Conservation (phyloP, 2,329 filamentous ascomycete species). For the Fusarium equiseti region DNA sequence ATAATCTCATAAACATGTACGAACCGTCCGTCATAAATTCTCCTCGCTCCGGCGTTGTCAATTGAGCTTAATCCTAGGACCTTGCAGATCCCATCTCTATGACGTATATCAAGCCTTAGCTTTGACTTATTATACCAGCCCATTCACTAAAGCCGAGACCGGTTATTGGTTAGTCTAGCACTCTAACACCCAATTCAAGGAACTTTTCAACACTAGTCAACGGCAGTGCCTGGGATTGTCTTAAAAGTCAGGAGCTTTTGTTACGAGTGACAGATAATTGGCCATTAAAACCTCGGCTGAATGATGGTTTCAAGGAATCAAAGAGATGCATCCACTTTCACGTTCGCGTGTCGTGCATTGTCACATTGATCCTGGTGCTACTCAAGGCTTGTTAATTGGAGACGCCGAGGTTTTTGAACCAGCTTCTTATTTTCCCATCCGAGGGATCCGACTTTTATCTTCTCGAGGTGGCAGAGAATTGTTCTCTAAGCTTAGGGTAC, state of each 20-base stretch:
- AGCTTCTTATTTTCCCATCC: background rate
- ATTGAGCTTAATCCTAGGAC: constrained; percentile 12
- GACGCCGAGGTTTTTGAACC: background rate
- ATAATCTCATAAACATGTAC: constrained; percentile 32
- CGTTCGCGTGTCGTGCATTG: constrained; percentile 1
- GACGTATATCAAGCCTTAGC: background rate
- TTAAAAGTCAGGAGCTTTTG: constrained; percentile 17
- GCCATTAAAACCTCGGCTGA: constrained; percentile 11
- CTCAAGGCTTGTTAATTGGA: constrained; percentile 20
- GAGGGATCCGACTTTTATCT: background rate
- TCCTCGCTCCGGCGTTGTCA: constrained; percentile 19
- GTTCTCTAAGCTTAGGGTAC: no score
- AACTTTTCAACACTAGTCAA: constrained; percentile 22
- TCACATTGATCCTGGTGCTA: background rate
- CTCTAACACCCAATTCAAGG: constrained; percentile 21
- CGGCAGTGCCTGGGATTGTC: constrained; percentile 31
- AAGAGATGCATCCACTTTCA: constrained; percentile 9
- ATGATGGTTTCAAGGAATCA: constrained; percentile 8
- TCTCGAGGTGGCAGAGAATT: background rate
- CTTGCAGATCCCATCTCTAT: constrained; percentile 5
- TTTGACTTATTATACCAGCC: background rate
- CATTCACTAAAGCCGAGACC: background rate
- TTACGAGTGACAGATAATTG: background rate
- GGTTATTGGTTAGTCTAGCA: constrained; percentile 22
- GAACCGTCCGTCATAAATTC: constrained; percentile 17